These are phyloP conservation scores for Arthrobotrys sphaeroides DNA, from an alignment of 2,329 filamentous ascomycete species.

Conservation along the genomic window DNA sequence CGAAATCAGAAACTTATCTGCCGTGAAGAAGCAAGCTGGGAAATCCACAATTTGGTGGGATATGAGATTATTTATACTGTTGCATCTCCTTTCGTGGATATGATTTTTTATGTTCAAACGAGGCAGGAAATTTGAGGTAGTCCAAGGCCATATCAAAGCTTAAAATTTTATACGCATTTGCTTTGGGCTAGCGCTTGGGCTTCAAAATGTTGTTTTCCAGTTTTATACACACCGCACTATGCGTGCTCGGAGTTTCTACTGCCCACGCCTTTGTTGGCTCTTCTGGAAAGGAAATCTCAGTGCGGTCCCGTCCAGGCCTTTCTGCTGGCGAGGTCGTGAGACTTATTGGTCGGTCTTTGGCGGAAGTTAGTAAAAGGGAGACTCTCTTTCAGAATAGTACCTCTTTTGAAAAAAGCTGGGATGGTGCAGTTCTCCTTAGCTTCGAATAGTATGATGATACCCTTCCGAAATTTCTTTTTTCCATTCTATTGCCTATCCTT, in stretches of 20 bases:
- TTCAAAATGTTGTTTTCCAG: slow-evolving; percentile 23
- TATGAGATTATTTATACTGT: not conserved
- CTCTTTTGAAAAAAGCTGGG: slow-evolving; percentile 62
- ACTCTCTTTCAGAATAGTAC: slow-evolving; percentile 59
- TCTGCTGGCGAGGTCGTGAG: slow-evolving; percentile 23
- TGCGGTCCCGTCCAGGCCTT: slow-evolving; percentile 12
- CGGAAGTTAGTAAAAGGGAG: slow-evolving; percentile 54
- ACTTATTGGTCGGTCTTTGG: slow-evolving; percentile 18
- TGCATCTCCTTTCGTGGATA: not conserved
- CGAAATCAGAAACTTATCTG: not conserved
- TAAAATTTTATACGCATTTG: too few species aligned
- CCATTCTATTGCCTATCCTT: too few species aligned
- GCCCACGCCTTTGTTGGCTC: not conserved
- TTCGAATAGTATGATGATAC: slow-evolving; percentile 16
- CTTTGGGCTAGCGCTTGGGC: not conserved
- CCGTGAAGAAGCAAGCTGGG: not conserved
- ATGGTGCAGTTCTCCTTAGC: slow-evolving; percentile 61
- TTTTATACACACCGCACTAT: slow-evolving; percentile 10
- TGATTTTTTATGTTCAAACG: too few species aligned
- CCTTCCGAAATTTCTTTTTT: too few species aligned
- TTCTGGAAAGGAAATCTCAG: not conserved
- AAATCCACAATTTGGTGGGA: not conserved
- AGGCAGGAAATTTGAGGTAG: too few species aligned
- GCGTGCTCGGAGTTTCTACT: not conserved
- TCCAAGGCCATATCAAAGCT: too few species aligned